Evolutionary conservation across 1,284 basidiomycete genomes (phyloP).

Genomic region (Marasmius sp.): DNA sequence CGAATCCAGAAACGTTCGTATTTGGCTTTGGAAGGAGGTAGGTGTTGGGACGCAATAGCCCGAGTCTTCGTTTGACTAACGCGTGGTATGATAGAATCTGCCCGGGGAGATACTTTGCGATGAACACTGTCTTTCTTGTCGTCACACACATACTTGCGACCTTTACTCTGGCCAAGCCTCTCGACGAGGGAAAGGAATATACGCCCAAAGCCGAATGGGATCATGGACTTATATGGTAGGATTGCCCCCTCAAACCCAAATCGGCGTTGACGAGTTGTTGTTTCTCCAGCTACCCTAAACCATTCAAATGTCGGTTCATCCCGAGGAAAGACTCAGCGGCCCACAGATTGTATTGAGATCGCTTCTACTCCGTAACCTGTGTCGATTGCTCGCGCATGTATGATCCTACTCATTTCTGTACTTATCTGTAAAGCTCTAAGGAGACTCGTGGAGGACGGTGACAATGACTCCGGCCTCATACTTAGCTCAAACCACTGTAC

Average conservation of each 20-base stretch:
- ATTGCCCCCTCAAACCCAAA: not conserved
- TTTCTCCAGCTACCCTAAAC: not conserved
- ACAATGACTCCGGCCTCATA: no score
- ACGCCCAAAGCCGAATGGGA: not conserved
- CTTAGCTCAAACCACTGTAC: no score
- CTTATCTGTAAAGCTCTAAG: no score
- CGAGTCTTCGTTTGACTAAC: no score
- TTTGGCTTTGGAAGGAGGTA: not conserved
- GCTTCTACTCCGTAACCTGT: no score
- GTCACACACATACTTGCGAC: not conserved
- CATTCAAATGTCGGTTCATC: slow-evolving; percentile 1
- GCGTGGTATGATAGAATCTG: not conserved
- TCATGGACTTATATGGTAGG: not conserved
- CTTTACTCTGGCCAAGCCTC: not conserved
- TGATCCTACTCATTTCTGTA: no score
- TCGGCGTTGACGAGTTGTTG: not conserved
- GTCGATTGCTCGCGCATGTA: no score
- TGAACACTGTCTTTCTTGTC: not conserved
- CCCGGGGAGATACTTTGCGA: not conserved
- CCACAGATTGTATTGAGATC: no score
- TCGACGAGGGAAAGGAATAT: not conserved
- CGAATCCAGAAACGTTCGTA: not conserved
- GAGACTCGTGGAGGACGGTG: no score
- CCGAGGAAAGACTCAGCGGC: not conserved
- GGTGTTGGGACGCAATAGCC: no score